Evolutionary conservation across 177 flowering plant species (phyloP).

Genomic region (Vitis hybrid): DNA sequence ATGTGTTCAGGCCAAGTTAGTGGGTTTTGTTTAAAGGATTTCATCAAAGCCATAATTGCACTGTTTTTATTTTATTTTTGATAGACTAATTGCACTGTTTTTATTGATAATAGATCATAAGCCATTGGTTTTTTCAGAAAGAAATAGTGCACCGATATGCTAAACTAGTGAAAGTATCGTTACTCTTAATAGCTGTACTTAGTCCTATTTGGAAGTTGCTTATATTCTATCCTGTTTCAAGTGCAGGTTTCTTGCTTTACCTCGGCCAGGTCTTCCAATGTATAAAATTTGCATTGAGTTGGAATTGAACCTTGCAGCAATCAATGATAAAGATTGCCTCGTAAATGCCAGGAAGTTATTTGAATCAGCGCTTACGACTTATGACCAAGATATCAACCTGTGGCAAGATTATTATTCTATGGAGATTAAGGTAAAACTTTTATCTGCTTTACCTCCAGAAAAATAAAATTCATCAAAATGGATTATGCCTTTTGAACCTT

Average conservation of each 20-base stretch:
- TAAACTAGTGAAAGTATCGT: not conserved
- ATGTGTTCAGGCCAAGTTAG: constrained; percentile 15
- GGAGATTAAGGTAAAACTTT: constrained; percentile 67
- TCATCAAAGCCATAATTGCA: not conserved
- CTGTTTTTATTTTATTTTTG: not conserved
- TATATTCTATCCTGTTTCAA: not conserved
- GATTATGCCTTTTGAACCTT: too few species aligned
- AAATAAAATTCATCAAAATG: not conserved
- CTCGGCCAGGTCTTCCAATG: constrained; percentile 70
- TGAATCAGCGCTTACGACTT: constrained; percentile 73
- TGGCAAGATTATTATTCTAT: constrained; percentile 77
- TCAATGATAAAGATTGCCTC: constrained; percentile 58
- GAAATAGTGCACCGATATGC: not conserved
- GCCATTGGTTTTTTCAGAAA: too few species aligned
- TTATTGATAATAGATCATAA: too few species aligned
- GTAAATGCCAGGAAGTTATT: constrained; percentile 66
- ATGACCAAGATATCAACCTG: constrained; percentile 55
- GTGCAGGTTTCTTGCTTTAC: constrained; percentile 70
- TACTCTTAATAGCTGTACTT: not conserved
- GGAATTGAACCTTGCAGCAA: constrained; percentile 68
- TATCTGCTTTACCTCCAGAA: not conserved
- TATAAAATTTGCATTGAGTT: constrained; percentile 73
- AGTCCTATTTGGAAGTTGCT: not conserved
- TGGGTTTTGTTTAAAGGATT: not conserved
- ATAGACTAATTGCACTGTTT: not conserved